Percentiles rank a stretch among this genome's conserved stretches.
phyloP scores from a whole-genome alignment of 140 eudicot genomes.

The Ambrosia hybrid region DNA sequence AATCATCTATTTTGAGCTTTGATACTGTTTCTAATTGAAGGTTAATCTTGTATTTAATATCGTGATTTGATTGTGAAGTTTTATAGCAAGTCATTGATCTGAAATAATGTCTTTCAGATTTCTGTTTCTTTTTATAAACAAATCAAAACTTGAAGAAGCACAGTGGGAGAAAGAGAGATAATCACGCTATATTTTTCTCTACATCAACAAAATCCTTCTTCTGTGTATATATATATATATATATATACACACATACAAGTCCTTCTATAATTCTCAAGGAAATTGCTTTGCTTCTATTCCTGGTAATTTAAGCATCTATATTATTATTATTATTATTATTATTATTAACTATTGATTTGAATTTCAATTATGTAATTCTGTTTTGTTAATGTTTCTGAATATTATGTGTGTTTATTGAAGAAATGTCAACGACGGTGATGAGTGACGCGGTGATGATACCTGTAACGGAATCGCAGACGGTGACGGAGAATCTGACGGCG shows the following conservation, averaged over 20 bases:
- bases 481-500: conserved; percentile 19
- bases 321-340: not conserved
- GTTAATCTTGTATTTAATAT: not conserved
- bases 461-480: conserved; percentile 30
- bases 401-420: not conserved
- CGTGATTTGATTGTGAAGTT: not conserved
- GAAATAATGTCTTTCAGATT: conserved; percentile 31
- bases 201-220: no score
- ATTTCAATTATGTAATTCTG: not conserved
- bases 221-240: not conserved
- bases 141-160: conserved; percentile 37
- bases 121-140: conserved; percentile 32
- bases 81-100: not conserved
- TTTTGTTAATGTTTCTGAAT: conserved; percentile 12
- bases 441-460: conserved; percentile 44
- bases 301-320: conserved; percentile 19
- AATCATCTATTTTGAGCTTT: conserved; percentile 16
- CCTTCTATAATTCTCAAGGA: no score
- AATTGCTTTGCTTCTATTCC: conserved; percentile 13
- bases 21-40: not conserved
- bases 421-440: conserved; percentile 43
- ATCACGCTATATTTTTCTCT: not conserved
- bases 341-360: not conserved
- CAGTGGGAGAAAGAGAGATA: conserved; percentile 48
- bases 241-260: not conserved